Conservation (phyloP, 768 basidiomycete genomes). For the Boletus eberwhitei region DNA sequence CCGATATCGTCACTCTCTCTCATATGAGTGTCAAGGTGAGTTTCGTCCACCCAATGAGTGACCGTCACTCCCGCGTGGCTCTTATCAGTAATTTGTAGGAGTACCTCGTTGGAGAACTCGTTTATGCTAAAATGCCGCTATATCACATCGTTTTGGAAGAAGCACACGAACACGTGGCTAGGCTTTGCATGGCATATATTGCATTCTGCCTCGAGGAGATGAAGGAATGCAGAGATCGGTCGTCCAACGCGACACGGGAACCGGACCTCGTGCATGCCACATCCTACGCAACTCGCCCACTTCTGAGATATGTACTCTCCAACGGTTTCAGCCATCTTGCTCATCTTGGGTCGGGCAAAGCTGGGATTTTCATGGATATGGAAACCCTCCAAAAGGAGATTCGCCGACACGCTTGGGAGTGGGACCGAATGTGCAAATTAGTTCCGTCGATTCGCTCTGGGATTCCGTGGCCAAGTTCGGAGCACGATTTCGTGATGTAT, state of each 20-base stretch:
- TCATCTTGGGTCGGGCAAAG: neutral
- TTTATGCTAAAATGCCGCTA: neutral
- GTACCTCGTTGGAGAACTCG: slow-evolving; percentile 10
- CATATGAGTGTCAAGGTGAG: slow-evolving; percentile 21
- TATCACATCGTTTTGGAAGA: slow-evolving; percentile 9
- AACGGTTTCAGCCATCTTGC: slow-evolving; percentile 8
- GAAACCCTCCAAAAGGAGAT: neutral
- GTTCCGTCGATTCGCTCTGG: neutral
- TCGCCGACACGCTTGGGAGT: neutral
- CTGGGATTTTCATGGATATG: slow-evolving; percentile 1
- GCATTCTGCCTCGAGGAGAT: slow-evolving; percentile 2
- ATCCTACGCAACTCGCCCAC: neutral
- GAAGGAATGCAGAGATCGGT: neutral
- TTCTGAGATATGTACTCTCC: slow-evolving; percentile 11
- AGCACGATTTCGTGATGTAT: slow-evolving; percentile 5
- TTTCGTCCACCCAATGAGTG: too few relatives aligned
- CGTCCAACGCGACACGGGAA: neutral
- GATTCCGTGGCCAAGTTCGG: slow-evolving; percentile 1
- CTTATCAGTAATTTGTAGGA: neutral
- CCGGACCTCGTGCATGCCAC: neutral
- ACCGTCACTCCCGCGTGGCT: neutral
- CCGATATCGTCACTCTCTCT: slow-evolving; percentile 6
- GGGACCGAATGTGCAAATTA: slow-evolving; percentile 2
- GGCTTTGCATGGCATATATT: slow-evolving; percentile 11
- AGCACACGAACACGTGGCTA: slow-evolving; percentile 3